A percentile compares a stretch with the other conserved stretches of the same genome.
These are phyloP conservation scores for Colletotrichum acutatum DNA, from an alignment of 2,329 filamentous ascomycete species.

Conservation along the genomic window DNA sequence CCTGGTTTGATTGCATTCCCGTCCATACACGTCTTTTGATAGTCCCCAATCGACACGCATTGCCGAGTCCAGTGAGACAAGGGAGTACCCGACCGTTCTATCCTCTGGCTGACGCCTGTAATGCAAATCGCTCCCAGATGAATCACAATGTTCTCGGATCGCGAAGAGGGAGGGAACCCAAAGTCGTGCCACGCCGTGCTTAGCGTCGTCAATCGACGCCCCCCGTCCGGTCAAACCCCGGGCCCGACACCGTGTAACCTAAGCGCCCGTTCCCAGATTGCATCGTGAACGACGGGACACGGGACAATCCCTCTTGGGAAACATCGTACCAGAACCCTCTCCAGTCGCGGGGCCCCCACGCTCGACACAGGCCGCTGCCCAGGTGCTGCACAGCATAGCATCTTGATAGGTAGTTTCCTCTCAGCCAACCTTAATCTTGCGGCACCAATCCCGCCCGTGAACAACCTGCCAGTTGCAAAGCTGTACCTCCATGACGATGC, in stretches of 20 bases:
- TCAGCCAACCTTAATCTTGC: slow-evolving; percentile 58
- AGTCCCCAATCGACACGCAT: too few species aligned
- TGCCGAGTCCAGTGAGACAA: too few species aligned
- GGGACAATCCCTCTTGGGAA: not conserved
- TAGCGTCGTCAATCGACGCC: not conserved
- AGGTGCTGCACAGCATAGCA: not conserved
- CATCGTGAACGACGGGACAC: not conserved
- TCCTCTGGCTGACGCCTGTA: too few species aligned
- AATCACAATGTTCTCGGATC: too few species aligned
- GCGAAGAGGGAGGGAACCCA: too few species aligned
- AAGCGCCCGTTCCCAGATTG: not conserved
- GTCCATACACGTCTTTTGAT: too few species aligned
- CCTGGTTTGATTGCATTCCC: too few species aligned
- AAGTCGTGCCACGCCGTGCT: slow-evolving; percentile 1
- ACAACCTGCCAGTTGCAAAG: slow-evolving; percentile 86
- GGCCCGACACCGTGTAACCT: not conserved
- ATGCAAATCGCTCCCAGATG: too few species aligned
- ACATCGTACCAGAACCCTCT: not conserved
- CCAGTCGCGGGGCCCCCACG: not conserved
- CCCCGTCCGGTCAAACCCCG: not conserved
- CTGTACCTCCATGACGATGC: slow-evolving; percentile 83
- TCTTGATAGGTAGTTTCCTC: not conserved
- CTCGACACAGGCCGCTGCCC: not conserved
- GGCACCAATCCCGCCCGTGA: slow-evolving; percentile 83
- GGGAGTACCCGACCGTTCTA: too few species aligned